These are phyloP conservation scores for Sporothrix pseudoabietina DNA, from an alignment of 2,329 filamentous ascomycete genomes.

Conservation along the genomic window DNA sequence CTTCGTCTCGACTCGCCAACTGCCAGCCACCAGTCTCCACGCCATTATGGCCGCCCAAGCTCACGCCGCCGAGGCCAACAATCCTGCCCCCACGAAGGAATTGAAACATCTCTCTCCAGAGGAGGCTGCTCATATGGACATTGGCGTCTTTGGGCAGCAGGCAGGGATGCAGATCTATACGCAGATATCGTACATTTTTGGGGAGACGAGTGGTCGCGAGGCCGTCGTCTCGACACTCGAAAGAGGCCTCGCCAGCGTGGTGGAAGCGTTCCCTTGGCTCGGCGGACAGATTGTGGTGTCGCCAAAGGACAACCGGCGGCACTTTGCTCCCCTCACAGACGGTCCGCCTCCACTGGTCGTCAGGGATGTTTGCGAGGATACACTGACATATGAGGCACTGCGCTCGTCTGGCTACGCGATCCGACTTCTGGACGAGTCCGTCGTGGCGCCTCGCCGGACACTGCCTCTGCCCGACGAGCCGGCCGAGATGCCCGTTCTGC, in stretches of 20 bases:
- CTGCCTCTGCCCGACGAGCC: slow-evolving; percentile 41
- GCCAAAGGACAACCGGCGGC: neutral
- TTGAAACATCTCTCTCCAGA: neutral
- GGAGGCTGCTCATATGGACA: neutral
- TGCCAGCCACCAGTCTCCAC: neutral
- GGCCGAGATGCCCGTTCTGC: slow-evolving; percentile 48
- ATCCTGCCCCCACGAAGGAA: neutral
- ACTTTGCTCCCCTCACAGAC: neutral
- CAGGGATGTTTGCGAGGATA: neutral
- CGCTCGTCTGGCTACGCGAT: neutral
- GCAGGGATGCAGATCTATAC: slow-evolving; percentile 49
- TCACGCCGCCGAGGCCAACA: neutral
- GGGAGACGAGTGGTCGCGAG: neutral
- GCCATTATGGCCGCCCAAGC: neutral
- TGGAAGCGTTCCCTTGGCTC: neutral
- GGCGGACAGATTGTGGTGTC: neutral
- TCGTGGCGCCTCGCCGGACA: slow-evolving; percentile 23
- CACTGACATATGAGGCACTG: neutral
- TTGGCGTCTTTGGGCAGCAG: slow-evolving; percentile 45
- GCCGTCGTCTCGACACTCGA: neutral
- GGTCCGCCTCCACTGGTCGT: neutral
- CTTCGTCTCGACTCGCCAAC: neutral
- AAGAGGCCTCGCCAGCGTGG: neutral
- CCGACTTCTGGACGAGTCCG: slow-evolving; percentile 43
- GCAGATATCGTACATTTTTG: slow-evolving; percentile 46